A percentile compares a stretch with the other conserved stretches of the same genome.
phyloP scores from a whole-genome alignment of 2,329 filamentous ascomycete genomes.

The Pseudogymnoascus sp. region DNA sequence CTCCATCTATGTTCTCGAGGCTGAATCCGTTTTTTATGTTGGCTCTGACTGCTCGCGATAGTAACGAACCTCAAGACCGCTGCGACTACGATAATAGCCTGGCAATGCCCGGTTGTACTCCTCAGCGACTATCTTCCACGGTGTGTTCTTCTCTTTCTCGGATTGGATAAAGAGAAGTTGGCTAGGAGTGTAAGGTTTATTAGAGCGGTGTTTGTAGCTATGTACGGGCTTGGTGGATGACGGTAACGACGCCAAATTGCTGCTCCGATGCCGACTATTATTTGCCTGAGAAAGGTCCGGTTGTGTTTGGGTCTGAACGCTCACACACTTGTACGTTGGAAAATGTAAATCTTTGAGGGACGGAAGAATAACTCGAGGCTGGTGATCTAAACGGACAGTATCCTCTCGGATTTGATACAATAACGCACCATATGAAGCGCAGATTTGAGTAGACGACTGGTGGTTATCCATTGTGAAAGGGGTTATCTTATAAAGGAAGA shows the following conservation, averaged over 20 bases:
- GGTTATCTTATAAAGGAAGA: too few species aligned
- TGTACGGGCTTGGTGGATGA: neutral
- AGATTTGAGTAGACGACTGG: too few species aligned
- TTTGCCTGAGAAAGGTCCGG: neutral
- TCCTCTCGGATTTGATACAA: too few species aligned
- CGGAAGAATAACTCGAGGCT: too few species aligned
- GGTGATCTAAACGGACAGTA: too few species aligned
- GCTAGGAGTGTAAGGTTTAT: neutral
- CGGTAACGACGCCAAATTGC: neutral
- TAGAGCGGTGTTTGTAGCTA: neutral
- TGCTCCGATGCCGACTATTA: neutral
- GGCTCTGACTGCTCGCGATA: neutral
- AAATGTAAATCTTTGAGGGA: neutral
- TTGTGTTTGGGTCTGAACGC: neutral
- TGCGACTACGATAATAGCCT: neutral
- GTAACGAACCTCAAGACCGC: neutral
- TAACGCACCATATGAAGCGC: too few species aligned
- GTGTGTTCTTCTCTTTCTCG: neutral
- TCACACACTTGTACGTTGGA: neutral
- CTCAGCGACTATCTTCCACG: neutral
- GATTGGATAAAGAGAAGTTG: neutral
- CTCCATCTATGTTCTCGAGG: neutral
- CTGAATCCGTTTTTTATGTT: neutral
- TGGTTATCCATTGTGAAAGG: too few species aligned
- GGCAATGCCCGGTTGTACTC: neutral